Conservation (phyloP, 768 basidiomycete species). For the Pisolithus tinctorius region DNA sequence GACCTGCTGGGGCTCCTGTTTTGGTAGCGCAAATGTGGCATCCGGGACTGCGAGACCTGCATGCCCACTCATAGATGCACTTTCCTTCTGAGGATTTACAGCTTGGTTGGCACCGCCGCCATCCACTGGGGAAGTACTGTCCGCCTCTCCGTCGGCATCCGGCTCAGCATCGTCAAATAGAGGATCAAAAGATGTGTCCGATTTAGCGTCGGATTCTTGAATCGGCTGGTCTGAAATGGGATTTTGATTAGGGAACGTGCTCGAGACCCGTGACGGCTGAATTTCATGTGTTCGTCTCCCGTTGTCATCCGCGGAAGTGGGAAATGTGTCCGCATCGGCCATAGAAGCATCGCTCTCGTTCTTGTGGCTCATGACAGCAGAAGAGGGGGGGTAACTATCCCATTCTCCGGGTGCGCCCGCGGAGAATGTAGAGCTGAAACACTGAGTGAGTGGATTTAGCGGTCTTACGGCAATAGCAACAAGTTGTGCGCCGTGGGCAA, state of each 20-base stretch:
- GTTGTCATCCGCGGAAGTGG: conserved; percentile 11
- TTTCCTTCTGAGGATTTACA: conserved; percentile 12
- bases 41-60: conserved; percentile 26
- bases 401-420: conserved; percentile 18
- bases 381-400: conserved; percentile 11
- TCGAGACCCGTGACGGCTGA: conserved; percentile 9
- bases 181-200: conserved; percentile 80
- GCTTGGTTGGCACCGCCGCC: conserved; percentile 12
- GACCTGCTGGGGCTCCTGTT: conserved; percentile 16
- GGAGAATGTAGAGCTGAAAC: conserved; percentile 19
- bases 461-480: conserved; percentile 78
- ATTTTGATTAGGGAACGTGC: conserved; percentile 18
- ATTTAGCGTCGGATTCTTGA: conserved; percentile 56
- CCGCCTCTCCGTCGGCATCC: conserved; percentile 48
- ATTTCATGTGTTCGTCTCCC: conserved; percentile 7
- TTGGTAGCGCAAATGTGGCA: conserved; percentile 14
- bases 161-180: conserved; percentile 79
- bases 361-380: conserved; percentile 4
- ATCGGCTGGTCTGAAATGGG: conserved; percentile 15
- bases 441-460: conserved; percentile 31
- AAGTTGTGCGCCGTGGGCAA: conserved; percentile 78
- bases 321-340: conserved; percentile 17
- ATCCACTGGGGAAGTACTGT: conserved; percentile 13
- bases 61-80: conserved; percentile 6
- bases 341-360: conserved; percentile 10